Conservation (phyloP, 148 eudicot genomes). For the Vaccinium corymbosum region DNA sequence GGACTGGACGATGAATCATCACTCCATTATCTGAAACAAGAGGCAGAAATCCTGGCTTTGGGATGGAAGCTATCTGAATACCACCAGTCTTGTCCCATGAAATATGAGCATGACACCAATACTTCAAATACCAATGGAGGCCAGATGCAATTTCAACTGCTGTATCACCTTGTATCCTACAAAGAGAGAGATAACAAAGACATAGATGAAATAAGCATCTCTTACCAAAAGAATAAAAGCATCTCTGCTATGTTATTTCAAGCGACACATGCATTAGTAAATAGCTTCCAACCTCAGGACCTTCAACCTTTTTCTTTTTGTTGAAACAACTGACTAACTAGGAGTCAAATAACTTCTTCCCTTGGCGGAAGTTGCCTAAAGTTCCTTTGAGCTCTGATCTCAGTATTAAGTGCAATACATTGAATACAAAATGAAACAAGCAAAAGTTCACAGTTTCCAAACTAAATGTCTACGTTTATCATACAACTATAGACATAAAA, state of each 20-base stretch:
- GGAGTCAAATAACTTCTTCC: background rate
- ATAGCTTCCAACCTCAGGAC: background rate
- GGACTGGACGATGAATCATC: constrained; percentile 70
- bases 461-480: background rate
- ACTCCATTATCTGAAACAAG: constrained; percentile 51
- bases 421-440: background rate
- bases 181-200: background rate
- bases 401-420: background rate
- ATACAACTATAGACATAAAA: background rate
- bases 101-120: constrained; percentile 79
- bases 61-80: constrained; percentile 63
- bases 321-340: background rate
- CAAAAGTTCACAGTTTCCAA: background rate
- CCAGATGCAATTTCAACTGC: constrained; percentile 87
- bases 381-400: background rate
- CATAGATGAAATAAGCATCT: background rate
- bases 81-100: constrained; percentile 99
- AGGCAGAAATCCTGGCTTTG: constrained; percentile 68
- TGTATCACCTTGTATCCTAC: constrained; percentile 76
- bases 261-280: background rate
- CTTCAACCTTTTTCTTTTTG: background rate
- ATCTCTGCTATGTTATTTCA: background rate
- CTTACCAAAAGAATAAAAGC: background rate
- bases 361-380: background rate
- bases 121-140: constrained; percentile 90